Percentiles rank a stretch among this genome's conserved stretches.
phyloP scores from a whole-genome alignment of 164 flowering plant genomes.

The Magnolia changhungtana region DNA sequence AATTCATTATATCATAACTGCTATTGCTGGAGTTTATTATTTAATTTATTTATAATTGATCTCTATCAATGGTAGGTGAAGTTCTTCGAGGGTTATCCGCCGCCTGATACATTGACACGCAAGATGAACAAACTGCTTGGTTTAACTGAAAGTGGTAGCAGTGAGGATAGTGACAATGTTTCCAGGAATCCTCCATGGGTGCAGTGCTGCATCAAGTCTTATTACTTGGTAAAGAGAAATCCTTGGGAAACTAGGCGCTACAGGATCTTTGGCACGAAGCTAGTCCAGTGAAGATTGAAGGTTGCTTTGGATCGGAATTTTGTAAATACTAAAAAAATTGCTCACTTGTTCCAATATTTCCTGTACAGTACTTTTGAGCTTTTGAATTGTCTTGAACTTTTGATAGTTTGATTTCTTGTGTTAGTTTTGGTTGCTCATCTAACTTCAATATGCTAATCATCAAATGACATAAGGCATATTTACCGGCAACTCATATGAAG shows the following conservation, averaged over 20 bases:
- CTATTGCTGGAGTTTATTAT: neutral
- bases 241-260: constrained; percentile 44
- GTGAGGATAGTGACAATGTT: constrained; percentile 15
- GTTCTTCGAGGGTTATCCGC: constrained; percentile 48
- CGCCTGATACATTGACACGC: constrained; percentile 24
- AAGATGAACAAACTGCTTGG: constrained; percentile 55
- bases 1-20: neutral
- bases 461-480: too few species aligned
- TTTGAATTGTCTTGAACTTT: too few species aligned
- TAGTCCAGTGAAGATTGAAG: constrained; percentile 13
- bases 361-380: too few species aligned
- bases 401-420: too few species aligned
- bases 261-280: constrained; percentile 43
- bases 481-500: too few species aligned
- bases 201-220: constrained; percentile 44
- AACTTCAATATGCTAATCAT: too few species aligned
- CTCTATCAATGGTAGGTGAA: constrained; percentile 29
- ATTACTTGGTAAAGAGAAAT: constrained; percentile 35
- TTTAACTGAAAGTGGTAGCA: constrained; percentile 20
- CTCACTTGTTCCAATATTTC: neutral
- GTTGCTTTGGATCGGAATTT: neutral
- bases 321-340: neutral
- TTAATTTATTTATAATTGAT: neutral
- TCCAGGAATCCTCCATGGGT: constrained; percentile 67
- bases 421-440: too few species aligned